These are phyloP conservation scores for Colletotrichum orbiculare DNA, from an alignment of 2,329 filamentous ascomycete species.

Conservation along the genomic window DNA sequence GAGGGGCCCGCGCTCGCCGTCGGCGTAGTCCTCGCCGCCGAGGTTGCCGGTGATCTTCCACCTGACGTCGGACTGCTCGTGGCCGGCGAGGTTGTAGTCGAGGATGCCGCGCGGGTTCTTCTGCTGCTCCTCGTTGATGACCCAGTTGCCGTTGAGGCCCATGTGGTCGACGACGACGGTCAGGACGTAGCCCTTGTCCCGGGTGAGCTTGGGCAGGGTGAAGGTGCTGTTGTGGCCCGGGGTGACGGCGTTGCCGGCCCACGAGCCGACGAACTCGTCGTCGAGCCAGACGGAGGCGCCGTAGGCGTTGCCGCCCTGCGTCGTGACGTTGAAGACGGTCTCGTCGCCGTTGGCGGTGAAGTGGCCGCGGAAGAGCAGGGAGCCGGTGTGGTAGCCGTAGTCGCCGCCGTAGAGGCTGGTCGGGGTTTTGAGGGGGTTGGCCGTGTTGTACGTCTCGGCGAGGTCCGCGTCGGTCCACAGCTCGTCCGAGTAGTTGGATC, in stretches of 20 bases:
- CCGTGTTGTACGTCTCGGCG: conserved; percentile 40
- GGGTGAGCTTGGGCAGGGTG: conserved; percentile 60
- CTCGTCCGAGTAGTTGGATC: conserved; percentile 48
- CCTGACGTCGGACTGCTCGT: conserved; percentile 56
- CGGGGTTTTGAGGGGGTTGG: conserved; percentile 62
- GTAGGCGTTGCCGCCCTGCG: conserved; percentile 73
- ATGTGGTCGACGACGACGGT: conserved; percentile 77
- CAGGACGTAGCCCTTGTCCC: conserved; percentile 66
- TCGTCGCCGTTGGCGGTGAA: conserved; percentile 71
- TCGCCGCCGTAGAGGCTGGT: conserved; percentile 73
- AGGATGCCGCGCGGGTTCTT: conserved; percentile 69
- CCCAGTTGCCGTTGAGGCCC: conserved; percentile 73
- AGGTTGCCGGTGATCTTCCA: conserved; percentile 75
- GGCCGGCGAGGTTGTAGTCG: conserved; percentile 62
- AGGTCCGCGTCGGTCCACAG: conserved; percentile 57
- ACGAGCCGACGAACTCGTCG: conserved; percentile 69
- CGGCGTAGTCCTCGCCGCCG: conserved; percentile 66
- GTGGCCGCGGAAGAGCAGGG: conserved; percentile 72
- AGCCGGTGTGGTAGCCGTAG: conserved; percentile 76
- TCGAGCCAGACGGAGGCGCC: conserved; percentile 73
- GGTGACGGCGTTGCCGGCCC: conserved; percentile 62
- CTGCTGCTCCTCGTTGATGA: conserved; percentile 65
- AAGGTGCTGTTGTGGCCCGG: conserved; percentile 64
- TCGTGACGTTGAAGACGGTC: conserved; percentile 62
- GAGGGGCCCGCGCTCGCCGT: conserved; percentile 66